Conservation (phyloP, 2,329 filamentous ascomycete species). For the Tolypocladium tundrense region DNA sequence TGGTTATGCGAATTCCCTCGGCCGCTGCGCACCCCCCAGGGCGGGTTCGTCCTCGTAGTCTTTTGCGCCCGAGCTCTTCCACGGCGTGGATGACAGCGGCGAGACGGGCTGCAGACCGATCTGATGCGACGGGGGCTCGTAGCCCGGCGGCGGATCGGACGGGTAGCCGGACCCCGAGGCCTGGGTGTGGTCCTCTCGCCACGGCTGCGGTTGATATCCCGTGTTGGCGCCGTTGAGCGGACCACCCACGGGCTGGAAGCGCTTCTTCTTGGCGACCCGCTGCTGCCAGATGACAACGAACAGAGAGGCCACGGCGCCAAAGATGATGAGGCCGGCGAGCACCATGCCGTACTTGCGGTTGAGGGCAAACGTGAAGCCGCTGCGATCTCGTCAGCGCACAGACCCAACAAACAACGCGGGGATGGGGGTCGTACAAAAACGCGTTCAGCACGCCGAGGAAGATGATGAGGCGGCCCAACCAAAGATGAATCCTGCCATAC, state of each 20-base stretch:
- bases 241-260: conserved; percentile 3
- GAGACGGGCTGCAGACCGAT: conserved; percentile 17
- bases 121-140: conserved; percentile 20
- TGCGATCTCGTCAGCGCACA: conserved; percentile 11
- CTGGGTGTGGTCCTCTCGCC: conserved; percentile 13
- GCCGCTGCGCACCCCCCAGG: conserved; percentile 18
- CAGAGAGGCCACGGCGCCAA: conserved; percentile 30
- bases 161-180: conserved; percentile 11
- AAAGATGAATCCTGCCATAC: conserved; percentile 43
- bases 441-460: conserved; percentile 44
- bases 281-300: conserved; percentile 21
- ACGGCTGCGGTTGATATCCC: conserved; percentile 18
- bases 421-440: conserved; percentile 35
- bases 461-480: conserved; percentile 45
- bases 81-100: conserved; percentile 16
- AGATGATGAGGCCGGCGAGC: conserved; percentile 36
- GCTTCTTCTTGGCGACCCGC: conserved; percentile 14
- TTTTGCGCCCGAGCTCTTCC: conserved; percentile 12
- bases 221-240: conserved; percentile 7
- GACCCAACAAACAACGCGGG: neutral
- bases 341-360: conserved; percentile 35
- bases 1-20: conserved; percentile 20
- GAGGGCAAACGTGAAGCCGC: conserved; percentile 47
- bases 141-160: conserved; percentile 21
- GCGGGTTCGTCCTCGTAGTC: conserved; percentile 20